Base-by-base conservation (phyloP, 176 grass and related monocot genomes). In the Saccharum officinarum region DNA sequence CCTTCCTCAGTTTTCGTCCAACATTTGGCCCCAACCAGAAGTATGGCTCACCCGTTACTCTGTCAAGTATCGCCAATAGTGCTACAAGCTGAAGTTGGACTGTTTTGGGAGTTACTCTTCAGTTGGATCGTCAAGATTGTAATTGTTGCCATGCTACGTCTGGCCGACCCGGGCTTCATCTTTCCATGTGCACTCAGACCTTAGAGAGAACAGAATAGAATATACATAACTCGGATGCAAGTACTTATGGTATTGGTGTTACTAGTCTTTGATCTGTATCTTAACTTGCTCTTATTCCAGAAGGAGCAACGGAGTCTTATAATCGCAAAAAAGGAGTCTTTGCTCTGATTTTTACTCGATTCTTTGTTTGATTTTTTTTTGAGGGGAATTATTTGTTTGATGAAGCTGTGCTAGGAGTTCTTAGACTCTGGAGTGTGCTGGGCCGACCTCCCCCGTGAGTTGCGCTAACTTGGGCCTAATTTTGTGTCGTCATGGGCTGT, bases 51-150 rank as follows among this genome's bases (percentile, higher is more conserved):
- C 73, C 66, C 41, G 52, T 52, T 16, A 76, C 34, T 36, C 37
- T 38, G 49, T 52, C 49, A 18, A 49, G 76, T 38, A 9, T 37
- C 8, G n/a, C 36, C 59, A 41, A 41, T 26, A 14, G 22, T 40
- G 10, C 77, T 44, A 65, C 37, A 14, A 79, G 44, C 73, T 79
- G 26, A 78, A 87, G 46, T 9, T 49, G 73, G 67, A 45, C 22
- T 78, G 79, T 71, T 45, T 5, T 11, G 20, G 67, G 38, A 22
- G 11, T 63, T 67, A 18, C 13, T n/a, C 22, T 57, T 28, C 11
- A 17, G 33, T 73, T 67, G 25, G 71, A 39, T 60, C 4, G 45
- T 26, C 57, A 79, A 83, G 39, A 69, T 61, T 82, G 74, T 10
- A 22, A 73, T 46, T 82, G 74, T 4, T 34, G 31, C 26, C 66